phyloP scores from a whole-genome alignment of 164 flowering plant genomes.

The Chloranthus sessilifolius region DNA sequence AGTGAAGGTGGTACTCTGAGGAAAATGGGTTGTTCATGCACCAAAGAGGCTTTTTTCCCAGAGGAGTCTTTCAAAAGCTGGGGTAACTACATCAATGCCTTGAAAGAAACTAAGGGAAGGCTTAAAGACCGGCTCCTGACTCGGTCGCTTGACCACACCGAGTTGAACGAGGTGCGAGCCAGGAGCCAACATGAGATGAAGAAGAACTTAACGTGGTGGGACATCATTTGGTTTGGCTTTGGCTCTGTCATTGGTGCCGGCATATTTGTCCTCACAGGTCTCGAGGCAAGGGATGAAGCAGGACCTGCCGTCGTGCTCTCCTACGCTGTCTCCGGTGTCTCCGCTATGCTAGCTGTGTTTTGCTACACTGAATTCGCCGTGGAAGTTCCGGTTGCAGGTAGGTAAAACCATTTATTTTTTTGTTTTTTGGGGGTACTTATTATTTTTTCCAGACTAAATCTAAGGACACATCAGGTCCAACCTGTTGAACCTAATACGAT shows the following conservation, averaged over 20 bases:
- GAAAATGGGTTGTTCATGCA: constrained; percentile 29
- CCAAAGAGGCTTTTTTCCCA: constrained; percentile 42
- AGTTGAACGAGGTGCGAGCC: constrained; percentile 35
- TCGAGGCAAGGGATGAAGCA: constrained; percentile 23
- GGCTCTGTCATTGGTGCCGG: constrained; percentile 60
- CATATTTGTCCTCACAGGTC: constrained; percentile 55
- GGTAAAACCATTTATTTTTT: neutral
- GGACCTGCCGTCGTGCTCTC: constrained; percentile 61
- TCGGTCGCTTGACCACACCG: constrained; percentile 37
- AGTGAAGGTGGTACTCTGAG: constrained; percentile 3
- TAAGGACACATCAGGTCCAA: too few relatives aligned
- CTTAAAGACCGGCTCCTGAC: constrained; percentile 30
- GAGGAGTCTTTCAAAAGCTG: constrained; percentile 50
- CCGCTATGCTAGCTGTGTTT: constrained; percentile 55
- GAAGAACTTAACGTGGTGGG: constrained; percentile 53
- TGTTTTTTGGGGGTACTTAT: too few relatives aligned
- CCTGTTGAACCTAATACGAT: too few relatives aligned
- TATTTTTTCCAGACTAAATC: too few relatives aligned
- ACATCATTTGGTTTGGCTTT: constrained; percentile 57
- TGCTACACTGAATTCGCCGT: constrained; percentile 69
- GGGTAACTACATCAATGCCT: constrained; percentile 32
- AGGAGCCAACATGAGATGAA: constrained; percentile 48
- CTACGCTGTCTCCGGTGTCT: constrained; percentile 40
- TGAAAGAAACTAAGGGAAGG: constrained; percentile 22
- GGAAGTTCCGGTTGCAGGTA: constrained; percentile 58